A percentile compares a stretch with the other conserved stretches of the same genome.
phyloP scores from a whole-genome alignment of 2,329 filamentous ascomycete genomes.

The Pseudopithomyces maydicus region DNA sequence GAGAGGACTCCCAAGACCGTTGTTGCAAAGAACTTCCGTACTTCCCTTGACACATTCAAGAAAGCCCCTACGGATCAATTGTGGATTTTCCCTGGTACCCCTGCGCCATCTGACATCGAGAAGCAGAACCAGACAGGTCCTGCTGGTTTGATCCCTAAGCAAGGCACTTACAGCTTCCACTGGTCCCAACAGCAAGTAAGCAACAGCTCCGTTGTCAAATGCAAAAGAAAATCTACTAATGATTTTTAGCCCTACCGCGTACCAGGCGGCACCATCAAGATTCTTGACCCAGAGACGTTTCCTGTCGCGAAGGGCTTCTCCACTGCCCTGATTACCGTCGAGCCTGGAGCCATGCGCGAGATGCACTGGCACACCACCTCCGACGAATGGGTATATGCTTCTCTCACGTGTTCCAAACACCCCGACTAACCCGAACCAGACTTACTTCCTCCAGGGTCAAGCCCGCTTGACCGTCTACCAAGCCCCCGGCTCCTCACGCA shows the following conservation, averaged over 20 bases:
- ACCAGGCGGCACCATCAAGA: conserved; percentile 64
- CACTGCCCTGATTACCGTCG: conserved; percentile 61
- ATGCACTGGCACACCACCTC: conserved; percentile 67
- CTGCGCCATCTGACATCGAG: conserved; percentile 42
- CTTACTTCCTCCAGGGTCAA: conserved; percentile 62
- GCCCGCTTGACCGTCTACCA: conserved; percentile 62
- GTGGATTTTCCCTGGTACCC: conserved; percentile 51
- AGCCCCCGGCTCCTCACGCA: conserved; percentile 56
- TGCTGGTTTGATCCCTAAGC: conserved; percentile 35
- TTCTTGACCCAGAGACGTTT: conserved; percentile 63
- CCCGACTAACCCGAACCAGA: conserved; percentile 14
- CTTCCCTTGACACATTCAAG: conserved; percentile 43
- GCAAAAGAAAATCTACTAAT: neutral
- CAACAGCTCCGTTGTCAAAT: neutral
- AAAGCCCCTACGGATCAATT: conserved; percentile 46
- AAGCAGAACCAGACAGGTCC: conserved; percentile 53
- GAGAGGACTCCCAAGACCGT: conserved; percentile 49
- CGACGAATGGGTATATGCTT: conserved; percentile 59
- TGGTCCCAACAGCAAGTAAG: conserved; percentile 50
- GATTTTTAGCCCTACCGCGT: conserved; percentile 49
- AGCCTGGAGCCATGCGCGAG: conserved; percentile 68
- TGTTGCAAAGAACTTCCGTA: conserved; percentile 51
- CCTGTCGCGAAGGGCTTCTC: conserved; percentile 62
- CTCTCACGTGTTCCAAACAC: neutral
- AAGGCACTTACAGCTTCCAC: conserved; percentile 47